Evolutionary conservation across 441 rosid genomes (phyloP).

Genomic region (Manihot esculenta): DNA sequence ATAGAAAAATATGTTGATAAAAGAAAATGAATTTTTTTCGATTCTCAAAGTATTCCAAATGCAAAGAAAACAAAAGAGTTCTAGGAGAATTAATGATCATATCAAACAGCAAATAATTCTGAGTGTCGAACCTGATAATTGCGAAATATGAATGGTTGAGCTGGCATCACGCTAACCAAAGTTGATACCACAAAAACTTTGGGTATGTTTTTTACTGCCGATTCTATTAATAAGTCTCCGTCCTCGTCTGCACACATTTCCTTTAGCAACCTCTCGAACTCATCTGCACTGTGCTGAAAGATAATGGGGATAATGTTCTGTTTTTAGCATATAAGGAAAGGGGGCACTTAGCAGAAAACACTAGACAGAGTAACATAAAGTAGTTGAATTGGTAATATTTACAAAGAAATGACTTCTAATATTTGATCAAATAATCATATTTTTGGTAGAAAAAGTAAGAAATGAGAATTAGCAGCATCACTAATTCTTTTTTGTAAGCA

Average conservation of each 20-base stretch:
- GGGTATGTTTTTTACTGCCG: constrained; percentile 85
- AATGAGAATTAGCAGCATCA: constrained; percentile 8
- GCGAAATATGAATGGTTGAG: constrained; percentile 94
- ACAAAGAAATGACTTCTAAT: background rate
- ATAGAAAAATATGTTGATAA: background rate
- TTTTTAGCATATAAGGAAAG: constrained; percentile 7
- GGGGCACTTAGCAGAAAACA: constrained; percentile 18
- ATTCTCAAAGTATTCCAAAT: background rate
- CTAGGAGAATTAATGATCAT: background rate
- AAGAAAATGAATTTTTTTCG: background rate
- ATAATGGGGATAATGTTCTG: constrained; percentile 32
- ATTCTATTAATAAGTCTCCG: constrained; percentile 91
- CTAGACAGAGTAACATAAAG: background rate
- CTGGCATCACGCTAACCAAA: constrained; percentile 90
- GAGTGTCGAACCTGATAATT: constrained; percentile 78
- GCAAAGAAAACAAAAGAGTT: background rate
- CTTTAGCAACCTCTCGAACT: constrained; percentile 90
- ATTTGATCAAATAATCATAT: background rate
- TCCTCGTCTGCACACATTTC: constrained; percentile 99
- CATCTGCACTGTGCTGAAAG: constrained; percentile 99
- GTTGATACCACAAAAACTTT: constrained; percentile 95
- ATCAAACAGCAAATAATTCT: constrained; percentile 6
- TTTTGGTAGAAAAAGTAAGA: background rate
- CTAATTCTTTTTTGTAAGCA: constrained; percentile 2
- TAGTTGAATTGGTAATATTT: background rate